Evolutionary conservation across 257 asterid genomes (phyloP), one percentile per base, ranked within the genome.

Genomic region (Penstemon newberryi): DNA sequence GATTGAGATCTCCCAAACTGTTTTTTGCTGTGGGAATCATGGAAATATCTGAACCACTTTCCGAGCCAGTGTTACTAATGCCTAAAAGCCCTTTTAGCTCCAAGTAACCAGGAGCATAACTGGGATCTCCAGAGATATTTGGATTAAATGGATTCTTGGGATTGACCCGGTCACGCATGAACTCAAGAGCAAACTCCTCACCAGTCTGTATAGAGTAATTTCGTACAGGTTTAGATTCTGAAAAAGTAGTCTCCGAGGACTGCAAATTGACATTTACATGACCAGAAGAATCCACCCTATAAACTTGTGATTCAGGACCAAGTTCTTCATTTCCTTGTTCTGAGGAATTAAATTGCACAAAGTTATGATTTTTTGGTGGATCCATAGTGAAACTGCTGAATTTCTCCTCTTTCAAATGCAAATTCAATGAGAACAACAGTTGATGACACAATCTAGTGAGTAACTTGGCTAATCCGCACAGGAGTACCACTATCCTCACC

Each of bases 21-120:
- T 75, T 82, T 59, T 77, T 89, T 18, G 71, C 61, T 45, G 79
- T 54, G 12, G 84, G 73, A 65, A 77, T 67, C 86, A 81, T 80
- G 61, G 91, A 80, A 58, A 82, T 57, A 65, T 85, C 91, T n/a
- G 92, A 84, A 67, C 89, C 86, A 73, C 78, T 69, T 68, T 79
- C 95, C 19, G 93, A 77, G 57, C 80, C 85, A 70, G 90, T 70
- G 46, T 78, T 83, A 72, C 78, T 66, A 55, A 83, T 79, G 33
- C 33, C 33, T 25, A 25, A 25, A 25, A 25, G 33, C 33, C 33
- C 33, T 25, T 25, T 25, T 25, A 25, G 33, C 33, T 25, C 33
- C 33, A 25, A 25, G 33, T 25, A 25, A 25, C 33, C 33, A 25
- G 33, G 33, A 25, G 33, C 2, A 25, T 25, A 25, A 25, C 33